A percentile compares a stretch with the other conserved stretches of the same genome.
phyloP scores from a whole-genome alignment of 139 green algal genomes.

The Closterium sp. region DNA sequence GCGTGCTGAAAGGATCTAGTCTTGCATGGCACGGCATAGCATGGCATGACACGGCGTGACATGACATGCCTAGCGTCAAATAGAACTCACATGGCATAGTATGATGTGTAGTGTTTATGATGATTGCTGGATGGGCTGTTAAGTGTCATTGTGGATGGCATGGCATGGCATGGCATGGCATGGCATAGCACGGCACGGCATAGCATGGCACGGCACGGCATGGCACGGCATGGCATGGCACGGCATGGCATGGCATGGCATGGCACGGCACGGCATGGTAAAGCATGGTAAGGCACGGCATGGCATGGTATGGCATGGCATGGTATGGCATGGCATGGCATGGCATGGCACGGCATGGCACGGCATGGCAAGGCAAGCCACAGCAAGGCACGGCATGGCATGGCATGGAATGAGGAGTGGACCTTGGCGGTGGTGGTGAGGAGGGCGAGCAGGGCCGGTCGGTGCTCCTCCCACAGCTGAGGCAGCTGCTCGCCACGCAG shows the following conservation, averaged over 20 bases:
- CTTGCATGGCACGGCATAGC: not conserved
- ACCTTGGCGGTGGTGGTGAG: slow-evolving; percentile 14
- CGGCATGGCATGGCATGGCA: not conserved
- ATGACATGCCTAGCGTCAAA: too few species aligned
- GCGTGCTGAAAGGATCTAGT: not conserved
- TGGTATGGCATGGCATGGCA: not conserved
- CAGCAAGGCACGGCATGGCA: not conserved
- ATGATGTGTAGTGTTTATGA: too few species aligned
- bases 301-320: too few species aligned
- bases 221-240: not conserved
- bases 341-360: too few species aligned
- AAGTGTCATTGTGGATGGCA: too few species aligned
- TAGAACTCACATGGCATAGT: too few species aligned
- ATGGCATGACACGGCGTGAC: too few species aligned
- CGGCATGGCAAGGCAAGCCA: too few species aligned
- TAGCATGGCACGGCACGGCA: not conserved
- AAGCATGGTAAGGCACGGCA: too few species aligned
- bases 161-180: not conserved
- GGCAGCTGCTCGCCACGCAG: not conserved
- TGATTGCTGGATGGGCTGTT: too few species aligned
- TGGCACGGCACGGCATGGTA: too few species aligned
- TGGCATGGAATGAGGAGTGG: not conserved
- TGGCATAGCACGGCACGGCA: not conserved
- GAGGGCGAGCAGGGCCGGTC: slow-evolving; percentile 23
- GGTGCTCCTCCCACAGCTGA: slow-evolving; percentile 19